Evolutionary conservation across 2,329 filamentous ascomycete species (phyloP).

Genomic region (Metarhizium brunneum): DNA sequence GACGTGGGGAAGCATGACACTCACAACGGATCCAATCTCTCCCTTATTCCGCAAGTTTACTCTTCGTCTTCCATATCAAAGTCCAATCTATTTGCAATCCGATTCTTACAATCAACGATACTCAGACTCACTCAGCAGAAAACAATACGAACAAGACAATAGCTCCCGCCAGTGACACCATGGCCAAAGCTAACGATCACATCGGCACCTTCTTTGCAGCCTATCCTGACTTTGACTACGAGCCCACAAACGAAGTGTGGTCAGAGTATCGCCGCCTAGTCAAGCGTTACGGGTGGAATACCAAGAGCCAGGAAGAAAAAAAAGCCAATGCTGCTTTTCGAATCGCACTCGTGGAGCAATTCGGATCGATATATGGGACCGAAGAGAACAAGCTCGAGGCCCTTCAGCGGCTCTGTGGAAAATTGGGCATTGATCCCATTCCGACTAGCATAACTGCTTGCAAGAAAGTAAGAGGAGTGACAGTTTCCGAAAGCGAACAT

Average conservation of each 20-base stretch:
- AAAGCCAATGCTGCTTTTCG: neutral
- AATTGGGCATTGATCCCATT: neutral
- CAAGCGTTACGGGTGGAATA: neutral
- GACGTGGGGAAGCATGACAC: too few species aligned
- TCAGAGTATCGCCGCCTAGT: neutral
- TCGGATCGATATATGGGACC: neutral
- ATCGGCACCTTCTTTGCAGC: conserved; percentile 11
- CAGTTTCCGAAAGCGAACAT: too few species aligned
- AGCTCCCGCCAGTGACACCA: neutral
- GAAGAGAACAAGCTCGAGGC: neutral
- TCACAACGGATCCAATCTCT: too few species aligned
- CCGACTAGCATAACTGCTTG: neutral
- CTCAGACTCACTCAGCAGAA: neutral
- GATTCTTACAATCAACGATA: too few species aligned
- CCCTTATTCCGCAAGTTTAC: too few species aligned
- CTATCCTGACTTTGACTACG: neutral
- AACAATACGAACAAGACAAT: neutral
- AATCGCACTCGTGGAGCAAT: neutral
- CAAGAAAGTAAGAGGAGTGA: neutral
- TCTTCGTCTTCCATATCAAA: too few species aligned
- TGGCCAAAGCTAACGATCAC: neutral
- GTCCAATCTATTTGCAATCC: too few species aligned
- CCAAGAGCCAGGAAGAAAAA: neutral
- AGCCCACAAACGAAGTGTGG: neutral
- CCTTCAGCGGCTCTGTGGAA: conserved; percentile 1